Evolutionary conservation across 2,329 filamentous ascomycete genomes (phyloP).

Genomic region (Geosmithia morbida): DNA sequence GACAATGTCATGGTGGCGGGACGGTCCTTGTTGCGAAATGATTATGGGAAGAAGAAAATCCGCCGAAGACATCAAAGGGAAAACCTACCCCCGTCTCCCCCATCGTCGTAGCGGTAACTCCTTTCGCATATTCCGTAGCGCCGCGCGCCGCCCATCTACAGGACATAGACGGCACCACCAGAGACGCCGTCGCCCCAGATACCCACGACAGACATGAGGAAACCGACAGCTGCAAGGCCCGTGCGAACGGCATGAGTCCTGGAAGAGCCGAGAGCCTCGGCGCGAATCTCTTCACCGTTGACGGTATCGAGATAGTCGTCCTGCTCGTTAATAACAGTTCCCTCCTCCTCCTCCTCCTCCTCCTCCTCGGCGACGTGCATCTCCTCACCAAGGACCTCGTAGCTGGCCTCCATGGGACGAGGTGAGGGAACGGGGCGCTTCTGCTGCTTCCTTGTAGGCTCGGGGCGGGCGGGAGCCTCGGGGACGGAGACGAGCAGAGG

Average conservation of each 20-base stretch:
- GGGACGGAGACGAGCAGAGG: slow-evolving; percentile 29
- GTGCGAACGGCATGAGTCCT: slow-evolving; percentile 40
- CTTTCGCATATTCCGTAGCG: neutral
- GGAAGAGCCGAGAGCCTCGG: slow-evolving; percentile 38
- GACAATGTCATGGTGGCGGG: neutral
- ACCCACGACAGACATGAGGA: slow-evolving; percentile 46
- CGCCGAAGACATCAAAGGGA: neutral
- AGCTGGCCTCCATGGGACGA: slow-evolving; percentile 49
- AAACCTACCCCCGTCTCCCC: neutral
- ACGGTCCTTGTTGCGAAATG: neutral
- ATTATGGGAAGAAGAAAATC: neutral
- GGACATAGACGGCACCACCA: slow-evolving; percentile 16
- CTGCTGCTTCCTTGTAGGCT: slow-evolving; percentile 12
- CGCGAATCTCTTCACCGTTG: slow-evolving; percentile 49
- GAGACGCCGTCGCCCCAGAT: slow-evolving; percentile 49
- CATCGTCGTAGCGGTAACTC: neutral
- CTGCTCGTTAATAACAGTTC: slow-evolving; percentile 18
- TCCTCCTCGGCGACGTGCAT: slow-evolving; percentile 21
- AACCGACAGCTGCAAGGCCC: slow-evolving; percentile 37
- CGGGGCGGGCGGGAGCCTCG: slow-evolving; percentile 16
- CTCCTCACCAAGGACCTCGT: slow-evolving; percentile 47
- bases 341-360: slow-evolving; percentile 36
- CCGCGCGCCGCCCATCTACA: slow-evolving; percentile 8
- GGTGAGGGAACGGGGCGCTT: slow-evolving; percentile 4
- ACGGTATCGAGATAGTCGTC: slow-evolving; percentile 28